Evolutionary conservation across 441 rosid species (phyloP).

Genomic region (Arabidopsis lyrata): DNA sequence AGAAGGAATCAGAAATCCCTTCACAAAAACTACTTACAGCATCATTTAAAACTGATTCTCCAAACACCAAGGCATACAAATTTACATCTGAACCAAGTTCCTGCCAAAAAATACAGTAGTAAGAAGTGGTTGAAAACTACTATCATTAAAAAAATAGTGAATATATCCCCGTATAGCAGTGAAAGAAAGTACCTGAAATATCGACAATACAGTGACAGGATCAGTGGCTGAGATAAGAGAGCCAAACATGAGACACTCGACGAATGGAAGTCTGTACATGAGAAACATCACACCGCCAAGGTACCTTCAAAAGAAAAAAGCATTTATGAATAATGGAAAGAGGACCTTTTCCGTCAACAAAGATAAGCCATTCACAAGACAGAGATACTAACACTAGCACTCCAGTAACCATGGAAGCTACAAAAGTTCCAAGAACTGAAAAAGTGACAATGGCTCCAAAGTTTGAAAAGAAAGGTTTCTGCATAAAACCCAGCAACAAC

Average conservation of each 20-base stretch:
- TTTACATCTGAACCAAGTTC: slow-evolving; percentile 97
- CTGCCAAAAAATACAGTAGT: slow-evolving; percentile 53
- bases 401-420: slow-evolving; percentile 86
- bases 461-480: slow-evolving; percentile 98
- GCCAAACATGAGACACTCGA: slow-evolving; percentile 98
- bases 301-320: slow-evolving; percentile 59
- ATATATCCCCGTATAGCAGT: slow-evolving; percentile 16
- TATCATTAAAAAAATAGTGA: not conserved
- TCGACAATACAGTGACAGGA: slow-evolving; percentile 97
- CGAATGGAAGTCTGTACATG: slow-evolving; percentile 89
- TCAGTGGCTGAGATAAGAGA: slow-evolving; percentile 99
- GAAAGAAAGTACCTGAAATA: slow-evolving; percentile 81
- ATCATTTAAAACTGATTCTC: slow-evolving; percentile 98
- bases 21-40: slow-evolving; percentile 70
- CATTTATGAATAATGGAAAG: not conserved
- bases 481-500: slow-evolving; percentile 38
- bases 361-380: slow-evolving; percentile 8
- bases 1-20: slow-evolving; percentile 32
- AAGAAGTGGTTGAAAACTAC: slow-evolving; percentile 4
- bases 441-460: slow-evolving; percentile 98
- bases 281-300: slow-evolving; percentile 84
- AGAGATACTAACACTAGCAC: slow-evolving; percentile 75
- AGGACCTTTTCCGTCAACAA: not conserved
- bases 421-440: slow-evolving; percentile 88
- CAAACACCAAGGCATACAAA: slow-evolving; percentile 97